A percentile compares a stretch with the other conserved stretches of the same genome.
Evolutionary conservation across 768 basidiomycete species (phyloP).

Genomic region (Rhizopogon salebrosus): DNA sequence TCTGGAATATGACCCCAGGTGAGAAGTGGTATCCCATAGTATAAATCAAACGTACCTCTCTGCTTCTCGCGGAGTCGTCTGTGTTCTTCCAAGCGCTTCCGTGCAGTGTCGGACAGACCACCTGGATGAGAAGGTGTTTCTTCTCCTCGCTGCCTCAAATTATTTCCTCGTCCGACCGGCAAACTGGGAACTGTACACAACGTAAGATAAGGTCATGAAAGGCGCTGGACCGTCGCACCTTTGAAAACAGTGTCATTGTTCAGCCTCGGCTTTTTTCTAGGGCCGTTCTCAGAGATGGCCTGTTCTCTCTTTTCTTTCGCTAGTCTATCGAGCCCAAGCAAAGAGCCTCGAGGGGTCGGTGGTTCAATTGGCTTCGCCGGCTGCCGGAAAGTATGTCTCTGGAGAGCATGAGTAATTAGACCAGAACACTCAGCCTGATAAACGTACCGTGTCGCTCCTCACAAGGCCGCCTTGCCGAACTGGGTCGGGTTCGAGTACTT

Average conservation of each 20-base stretch:
- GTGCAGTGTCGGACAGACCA: constrained; percentile 75
- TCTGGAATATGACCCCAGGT: constrained; percentile 35
- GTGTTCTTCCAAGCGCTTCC: constrained; percentile 72
- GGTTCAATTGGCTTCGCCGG: constrained; percentile 72
- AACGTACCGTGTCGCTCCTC: constrained; percentile 54
- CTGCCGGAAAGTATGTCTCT: constrained; percentile 80
- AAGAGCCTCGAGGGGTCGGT: constrained; percentile 70
- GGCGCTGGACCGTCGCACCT: constrained; percentile 42
- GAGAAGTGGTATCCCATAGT: neutral
- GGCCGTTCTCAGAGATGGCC: constrained; percentile 36
- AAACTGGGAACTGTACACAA: constrained; percentile 63
- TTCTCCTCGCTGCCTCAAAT: constrained; percentile 69
- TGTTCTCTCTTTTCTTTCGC: constrained; percentile 84
- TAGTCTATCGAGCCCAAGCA: constrained; percentile 83
- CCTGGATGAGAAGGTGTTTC: constrained; percentile 94
- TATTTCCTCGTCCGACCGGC: constrained; percentile 52
- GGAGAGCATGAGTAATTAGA: constrained; percentile 5
- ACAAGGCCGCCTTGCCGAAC: constrained; percentile 75
- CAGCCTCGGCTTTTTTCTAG: constrained; percentile 60
- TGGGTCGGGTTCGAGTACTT: constrained; percentile 79
- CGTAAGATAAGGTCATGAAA: neutral
- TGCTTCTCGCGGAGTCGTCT: constrained; percentile 65
- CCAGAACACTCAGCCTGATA: neutral
- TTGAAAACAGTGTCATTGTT: constrained; percentile 78
- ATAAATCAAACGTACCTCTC: constrained; percentile 38